Base-by-base conservation (phyloP, 208 protist genomes). In the Acanthamoeba quina region DNA sequence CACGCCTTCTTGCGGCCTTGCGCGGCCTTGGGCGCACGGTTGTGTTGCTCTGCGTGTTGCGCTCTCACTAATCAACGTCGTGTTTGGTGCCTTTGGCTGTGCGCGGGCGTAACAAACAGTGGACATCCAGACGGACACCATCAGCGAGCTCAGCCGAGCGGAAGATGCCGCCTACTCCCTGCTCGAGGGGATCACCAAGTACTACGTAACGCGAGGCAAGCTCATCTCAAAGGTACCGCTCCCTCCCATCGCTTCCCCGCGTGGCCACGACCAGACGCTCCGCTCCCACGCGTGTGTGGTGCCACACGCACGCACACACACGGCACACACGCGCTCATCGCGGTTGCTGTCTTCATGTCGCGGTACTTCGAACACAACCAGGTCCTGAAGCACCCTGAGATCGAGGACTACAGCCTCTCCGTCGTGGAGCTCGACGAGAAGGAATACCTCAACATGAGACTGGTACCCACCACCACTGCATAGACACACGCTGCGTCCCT, bases 151-250 rank as follows among this genome's bases (percentile, higher is more conserved):
- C 17, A 89, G 47, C 29, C 80, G 80, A 34, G 80, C 52, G 54
- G 80, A 89, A 26, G 80, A 89, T 24, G 80, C 80, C 6, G 80
- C 31, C 24, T 89, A 60, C 54, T 26, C 80, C 15, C 80, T 89
- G 31, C 37, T 89, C 34, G 80, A 89, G 54, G 29, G 52, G 1
- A 89, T 89, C n/a, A 89, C 80, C 80, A 89, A 89, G 80, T 89
- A 89, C 54, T 89, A 89, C 37, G 80, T 89, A 10, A 89, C 80
- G 26, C 6, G 80, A 64, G 80, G 52, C 37, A 89, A 89, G 37
- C 80, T 89, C 11, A 26, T 89, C 54, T 89, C 80, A 7, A 89
- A 89, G 80, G 80, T 64, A 13, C 6, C 21, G n/a, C 5, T 19
- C 0, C 11, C 41, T n/a, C 41, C 41, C 5, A n/a, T 6, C 29